phyloP scores from a whole-genome alignment of 768 basidiomycete genomes.

The Naganishia vishniacii region DNA sequence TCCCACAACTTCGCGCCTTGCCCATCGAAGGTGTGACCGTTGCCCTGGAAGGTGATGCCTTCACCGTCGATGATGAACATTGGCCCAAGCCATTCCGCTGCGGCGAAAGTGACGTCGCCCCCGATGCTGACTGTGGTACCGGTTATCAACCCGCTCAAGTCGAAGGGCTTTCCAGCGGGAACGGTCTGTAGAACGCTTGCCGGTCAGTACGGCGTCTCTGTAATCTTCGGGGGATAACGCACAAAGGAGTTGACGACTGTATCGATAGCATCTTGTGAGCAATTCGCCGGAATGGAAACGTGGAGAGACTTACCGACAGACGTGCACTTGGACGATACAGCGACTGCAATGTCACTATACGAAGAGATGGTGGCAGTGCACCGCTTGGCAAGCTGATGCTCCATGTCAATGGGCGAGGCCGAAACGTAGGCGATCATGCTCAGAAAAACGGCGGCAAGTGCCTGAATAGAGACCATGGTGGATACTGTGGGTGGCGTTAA shows the following conservation, averaged over 20 bases:
- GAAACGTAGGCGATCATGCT: slow-evolving; percentile 12
- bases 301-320: slow-evolving; percentile 55
- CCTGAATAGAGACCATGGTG: slow-evolving; percentile 22
- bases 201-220: not conserved
- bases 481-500: not conserved
- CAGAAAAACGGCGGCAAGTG: slow-evolving; percentile 19
- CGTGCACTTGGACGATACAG: slow-evolving; percentile 54
- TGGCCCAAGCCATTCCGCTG: slow-evolving; percentile 44
- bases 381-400: slow-evolving; percentile 18
- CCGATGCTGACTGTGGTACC: slow-evolving; percentile 61
- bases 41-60: slow-evolving; percentile 48
- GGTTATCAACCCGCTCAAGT: slow-evolving; percentile 51
- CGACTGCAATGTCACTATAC: slow-evolving; percentile 54
- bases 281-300: slow-evolving; percentile 52
- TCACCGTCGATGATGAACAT: slow-evolving; percentile 25
- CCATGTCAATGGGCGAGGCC: slow-evolving; percentile 16
- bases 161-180: slow-evolving; percentile 56
- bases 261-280: not conserved
- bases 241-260: slow-evolving; percentile 14
- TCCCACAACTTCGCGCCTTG: slow-evolving; percentile 47
- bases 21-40: slow-evolving; percentile 52
- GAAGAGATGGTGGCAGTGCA: slow-evolving; percentile 58
- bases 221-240: not conserved
- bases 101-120: slow-evolving; percentile 60
- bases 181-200: slow-evolving; percentile 11